phyloP scores from a whole-genome alignment of 2,329 filamentous ascomycete genomes.

The Emergomyces pasteurianus region DNA sequence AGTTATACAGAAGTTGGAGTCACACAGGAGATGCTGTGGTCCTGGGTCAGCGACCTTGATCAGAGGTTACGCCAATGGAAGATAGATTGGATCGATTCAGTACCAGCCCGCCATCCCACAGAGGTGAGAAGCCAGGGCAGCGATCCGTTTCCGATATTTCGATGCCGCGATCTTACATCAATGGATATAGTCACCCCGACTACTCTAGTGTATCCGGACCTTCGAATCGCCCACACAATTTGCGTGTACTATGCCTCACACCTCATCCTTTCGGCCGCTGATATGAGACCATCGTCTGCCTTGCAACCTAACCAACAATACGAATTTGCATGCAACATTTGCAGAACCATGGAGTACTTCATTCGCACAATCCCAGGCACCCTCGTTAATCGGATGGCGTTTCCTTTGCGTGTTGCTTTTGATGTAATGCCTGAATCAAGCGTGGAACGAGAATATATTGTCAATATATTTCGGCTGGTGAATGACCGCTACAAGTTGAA shows the following conservation, averaged over 20 bases:
- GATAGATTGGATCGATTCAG: slow-evolving; percentile 17
- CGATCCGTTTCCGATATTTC: slow-evolving; percentile 13
- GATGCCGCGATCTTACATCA: slow-evolving; percentile 13
- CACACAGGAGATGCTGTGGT: slow-evolving; percentile 25
- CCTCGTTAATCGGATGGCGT: slow-evolving; percentile 20
- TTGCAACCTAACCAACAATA: slow-evolving; percentile 17
- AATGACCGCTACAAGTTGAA: slow-evolving; percentile 3
- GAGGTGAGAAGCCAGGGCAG: slow-evolving; percentile 9
- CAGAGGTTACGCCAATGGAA: slow-evolving; percentile 16
- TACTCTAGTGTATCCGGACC: slow-evolving; percentile 16
- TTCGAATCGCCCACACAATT: slow-evolving; percentile 15
- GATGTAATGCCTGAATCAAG: slow-evolving; percentile 17
- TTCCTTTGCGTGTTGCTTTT: slow-evolving; percentile 18
- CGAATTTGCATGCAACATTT: slow-evolving; percentile 19
- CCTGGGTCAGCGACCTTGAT: slow-evolving; percentile 22
- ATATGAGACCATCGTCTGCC: slow-evolving; percentile 14
- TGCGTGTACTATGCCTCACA: slow-evolving; percentile 18
- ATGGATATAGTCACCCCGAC: slow-evolving; percentile 11
- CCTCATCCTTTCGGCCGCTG: slow-evolving; percentile 15
- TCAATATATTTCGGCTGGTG: slow-evolving; percentile 13
- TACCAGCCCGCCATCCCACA: slow-evolving; percentile 4
- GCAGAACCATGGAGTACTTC: slow-evolving; percentile 21
- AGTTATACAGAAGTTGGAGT: slow-evolving; percentile 21
- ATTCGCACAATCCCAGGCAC: slow-evolving; percentile 16
- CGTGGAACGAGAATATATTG: slow-evolving; percentile 17